These are phyloP conservation scores for Mycena vulgaris DNA, from an alignment of 768 basidiomycete genomes.

Conservation along the genomic window DNA sequence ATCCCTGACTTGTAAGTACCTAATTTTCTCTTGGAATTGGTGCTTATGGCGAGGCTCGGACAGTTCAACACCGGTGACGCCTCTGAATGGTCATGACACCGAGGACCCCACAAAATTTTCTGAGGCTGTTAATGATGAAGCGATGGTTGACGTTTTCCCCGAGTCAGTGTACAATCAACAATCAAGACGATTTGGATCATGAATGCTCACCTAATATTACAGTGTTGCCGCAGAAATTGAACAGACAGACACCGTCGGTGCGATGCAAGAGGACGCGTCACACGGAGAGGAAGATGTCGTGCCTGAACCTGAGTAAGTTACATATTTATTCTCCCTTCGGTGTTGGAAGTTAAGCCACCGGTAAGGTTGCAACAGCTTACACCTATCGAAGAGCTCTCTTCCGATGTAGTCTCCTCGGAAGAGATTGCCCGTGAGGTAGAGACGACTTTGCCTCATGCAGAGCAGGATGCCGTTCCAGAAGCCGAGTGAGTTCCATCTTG, in stretches of 20 bases:
- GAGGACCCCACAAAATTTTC: not conserved
- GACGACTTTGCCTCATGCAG: no score
- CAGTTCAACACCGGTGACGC: not conserved
- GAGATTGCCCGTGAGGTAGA: no score
- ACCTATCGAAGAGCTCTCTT: not conserved
- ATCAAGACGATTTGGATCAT: not conserved
- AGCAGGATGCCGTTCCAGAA: not conserved
- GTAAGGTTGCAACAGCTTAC: not conserved
- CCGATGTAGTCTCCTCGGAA: not conserved
- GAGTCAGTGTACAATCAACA: not conserved
- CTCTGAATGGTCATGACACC: not conserved
- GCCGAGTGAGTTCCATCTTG: conserved; percentile 8
- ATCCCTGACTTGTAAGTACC: not conserved
- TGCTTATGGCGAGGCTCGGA: not conserved
- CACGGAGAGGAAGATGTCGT: not conserved
- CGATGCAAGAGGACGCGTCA: not conserved
- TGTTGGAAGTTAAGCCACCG: not conserved
- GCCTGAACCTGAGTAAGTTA: conserved; percentile 8
- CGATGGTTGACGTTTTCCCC: not conserved
- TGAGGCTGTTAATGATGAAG: not conserved
- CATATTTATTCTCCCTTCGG: not conserved
- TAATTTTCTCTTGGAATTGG: no score
- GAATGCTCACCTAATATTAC: not conserved
- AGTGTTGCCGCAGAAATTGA: not conserved
- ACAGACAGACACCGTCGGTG: not conserved